Evolutionary conservation across 352 stramenopile genomes (phyloP).

Genomic region (Blastocystis sp.): DNA sequence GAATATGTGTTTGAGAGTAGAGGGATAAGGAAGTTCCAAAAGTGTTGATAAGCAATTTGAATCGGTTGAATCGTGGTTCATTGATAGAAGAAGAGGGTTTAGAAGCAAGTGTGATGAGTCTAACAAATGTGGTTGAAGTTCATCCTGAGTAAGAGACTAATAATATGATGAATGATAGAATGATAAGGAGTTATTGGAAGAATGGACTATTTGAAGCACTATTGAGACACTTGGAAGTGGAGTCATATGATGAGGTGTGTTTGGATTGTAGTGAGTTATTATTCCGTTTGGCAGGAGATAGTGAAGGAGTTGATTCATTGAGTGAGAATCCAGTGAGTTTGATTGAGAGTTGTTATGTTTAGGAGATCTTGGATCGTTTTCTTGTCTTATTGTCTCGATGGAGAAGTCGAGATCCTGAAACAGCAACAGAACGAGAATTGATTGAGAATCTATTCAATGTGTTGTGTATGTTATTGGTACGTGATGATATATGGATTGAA

Average conservation of each 20-base stretch:
- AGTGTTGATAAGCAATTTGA: conserved; percentile 16
- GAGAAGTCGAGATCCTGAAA: background rate
- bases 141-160: conserved; percentile 66
- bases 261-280: background rate
- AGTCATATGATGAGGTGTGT: background rate
- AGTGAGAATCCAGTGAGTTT: background rate
- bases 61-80: background rate
- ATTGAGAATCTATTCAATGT: conserved; percentile 51
- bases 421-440: background rate
- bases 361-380: conserved; percentile 13
- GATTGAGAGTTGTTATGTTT: background rate
- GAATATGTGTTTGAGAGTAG: conserved; percentile 66
- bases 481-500: background rate
- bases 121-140: conserved; percentile 2
- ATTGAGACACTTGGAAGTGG: background rate
- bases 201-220: background rate
- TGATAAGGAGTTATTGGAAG: conserved; percentile 1
- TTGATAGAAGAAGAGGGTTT: conserved; percentile 4
- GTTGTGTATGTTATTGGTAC: conserved; percentile 1
- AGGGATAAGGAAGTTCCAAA: conserved; percentile 21
- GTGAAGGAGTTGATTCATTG: background rate
- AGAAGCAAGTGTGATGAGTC: background rate
- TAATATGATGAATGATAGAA: background rate
- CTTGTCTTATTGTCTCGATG: background rate
- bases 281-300: background rate